Percentiles rank a stretch among this genome's conserved stretches.
Conservation (phyloP, 164 flowering plant genomes). For the Magnolia kwangsiensis region DNA sequence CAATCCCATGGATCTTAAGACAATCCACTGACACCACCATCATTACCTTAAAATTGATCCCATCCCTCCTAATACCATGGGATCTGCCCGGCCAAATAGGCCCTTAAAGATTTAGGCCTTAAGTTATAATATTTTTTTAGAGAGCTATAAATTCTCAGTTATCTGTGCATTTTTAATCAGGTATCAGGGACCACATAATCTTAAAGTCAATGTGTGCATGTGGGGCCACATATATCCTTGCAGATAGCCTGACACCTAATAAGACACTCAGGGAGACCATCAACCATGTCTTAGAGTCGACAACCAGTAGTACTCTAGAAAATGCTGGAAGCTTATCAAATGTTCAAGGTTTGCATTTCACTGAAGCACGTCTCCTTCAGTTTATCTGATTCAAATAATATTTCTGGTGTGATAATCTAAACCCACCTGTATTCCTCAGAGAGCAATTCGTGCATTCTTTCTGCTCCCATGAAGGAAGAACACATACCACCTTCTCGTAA, state of each 20-base stretch:
- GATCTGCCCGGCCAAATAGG: too few species aligned
- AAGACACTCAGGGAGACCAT: conserved; percentile 85
- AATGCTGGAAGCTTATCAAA: conserved; percentile 70
- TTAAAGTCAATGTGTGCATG: conserved; percentile 76
- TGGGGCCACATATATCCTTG: conserved; percentile 76
- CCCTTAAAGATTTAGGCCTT: not conserved
- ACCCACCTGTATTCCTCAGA: conserved; percentile 29
- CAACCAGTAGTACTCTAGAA: conserved; percentile 65
- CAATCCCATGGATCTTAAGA: too few species aligned
- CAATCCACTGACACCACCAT: too few species aligned
- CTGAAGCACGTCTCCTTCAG: not conserved
- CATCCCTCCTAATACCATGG: too few species aligned
- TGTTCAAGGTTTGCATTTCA: conserved; percentile 53
- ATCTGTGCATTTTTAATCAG: conserved; percentile 30
- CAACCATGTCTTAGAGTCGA: conserved; percentile 69
- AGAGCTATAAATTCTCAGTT: too few species aligned
- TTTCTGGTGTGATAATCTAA: not conserved
- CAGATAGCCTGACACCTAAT: conserved; percentile 92
- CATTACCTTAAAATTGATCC: too few species aligned
- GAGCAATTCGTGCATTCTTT: conserved; percentile 68
- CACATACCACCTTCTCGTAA: conserved; percentile 19
- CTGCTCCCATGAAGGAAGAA: conserved; percentile 61
- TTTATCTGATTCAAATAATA: not conserved
- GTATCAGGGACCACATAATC: conserved; percentile 81
- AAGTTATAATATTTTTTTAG: too few species aligned